Evolutionary conservation across 371 early-diverging fungal species (phyloP), one percentile per base, ranked within the genome.

Genomic region (Circinella minor): DNA sequence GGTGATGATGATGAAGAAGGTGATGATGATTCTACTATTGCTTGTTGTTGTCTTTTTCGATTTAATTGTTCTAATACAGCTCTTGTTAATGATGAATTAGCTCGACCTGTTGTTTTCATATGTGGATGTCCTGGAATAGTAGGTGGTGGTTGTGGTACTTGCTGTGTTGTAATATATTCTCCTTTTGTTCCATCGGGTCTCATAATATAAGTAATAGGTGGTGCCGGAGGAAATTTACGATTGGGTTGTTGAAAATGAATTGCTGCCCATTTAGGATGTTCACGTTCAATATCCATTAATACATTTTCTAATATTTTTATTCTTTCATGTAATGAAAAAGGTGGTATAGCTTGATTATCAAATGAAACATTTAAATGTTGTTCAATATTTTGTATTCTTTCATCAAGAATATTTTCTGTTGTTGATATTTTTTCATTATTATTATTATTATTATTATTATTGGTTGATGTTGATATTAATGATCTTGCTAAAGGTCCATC

Each of bases 401-500:
- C 87, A 34, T 65, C 38, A 13, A 57, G 55, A 3, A 47, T 49
- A 51, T 61, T 65, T 0, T 62, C 36, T 1, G 46, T 57, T 39
- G 68, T 36, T 17, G 51, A 51, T 11, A 36, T n/a, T 55, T 63
- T 66, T 39, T 70, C 71, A 43, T 66, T 37, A 8, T 73, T 61
- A 18, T 51, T 63, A 27, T 27, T 27, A 27, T 27, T 27, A 27
- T 27, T 27, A 27, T 27, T 27, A 27, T 27, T 27, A 27, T 27
- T 27, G 0, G 27, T 27, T 27, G 27, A 27, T 10, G 73, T 71
- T 3, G 80, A 57, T 36, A 74, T 37, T 10, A 73, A 39, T 0
- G 91, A 91, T 18, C 92, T 81, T 20, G 90, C 89, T 37, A 92
- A 74, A 47, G 93, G 91, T n/a, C 90, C 88, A 43, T 91, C 91